These are phyloP conservation scores for Septoria linicola DNA, from an alignment of 2,329 filamentous ascomycete genomes.

Conservation along the genomic window DNA sequence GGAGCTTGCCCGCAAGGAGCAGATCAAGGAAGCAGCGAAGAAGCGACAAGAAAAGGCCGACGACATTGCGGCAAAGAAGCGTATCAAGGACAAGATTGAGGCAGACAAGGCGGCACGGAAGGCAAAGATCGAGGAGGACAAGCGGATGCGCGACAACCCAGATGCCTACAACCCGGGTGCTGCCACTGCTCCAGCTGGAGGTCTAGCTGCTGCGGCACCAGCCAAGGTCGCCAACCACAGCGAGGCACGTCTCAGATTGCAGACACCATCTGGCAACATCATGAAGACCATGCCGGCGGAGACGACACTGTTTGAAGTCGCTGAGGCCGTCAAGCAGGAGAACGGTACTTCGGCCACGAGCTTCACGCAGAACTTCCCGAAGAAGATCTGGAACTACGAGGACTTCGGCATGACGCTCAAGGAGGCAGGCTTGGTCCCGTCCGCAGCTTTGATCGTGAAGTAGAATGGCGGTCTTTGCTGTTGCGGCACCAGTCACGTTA, in stretches of 20 bases:
- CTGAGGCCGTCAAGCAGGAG: constrained; percentile 70
- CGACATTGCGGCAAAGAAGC: constrained; percentile 80
- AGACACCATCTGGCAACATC: constrained; percentile 72
- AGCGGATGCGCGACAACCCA: constrained; percentile 80
- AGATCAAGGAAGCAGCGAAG: constrained; percentile 82
- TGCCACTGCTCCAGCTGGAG: constrained; percentile 45
- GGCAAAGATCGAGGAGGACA: constrained; percentile 79
- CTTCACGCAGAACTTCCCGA: constrained; percentile 84
- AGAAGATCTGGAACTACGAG: constrained; percentile 67
- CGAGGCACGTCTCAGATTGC: constrained; percentile 78
- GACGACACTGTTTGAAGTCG: constrained; percentile 90
- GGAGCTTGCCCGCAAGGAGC: constrained; percentile 81
- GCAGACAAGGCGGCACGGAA: constrained; percentile 89
- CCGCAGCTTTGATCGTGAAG: constrained; percentile 64
- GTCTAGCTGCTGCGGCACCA: constrained; percentile 31
- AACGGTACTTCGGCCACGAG: constrained; percentile 67
- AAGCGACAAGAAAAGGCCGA: constrained; percentile 86
- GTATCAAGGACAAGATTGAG: constrained; percentile 90
- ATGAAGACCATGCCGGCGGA: constrained; percentile 86
- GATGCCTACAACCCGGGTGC: constrained; percentile 52
- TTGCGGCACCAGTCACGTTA: too few relatives aligned
- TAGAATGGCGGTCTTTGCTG: constrained; percentile 5
- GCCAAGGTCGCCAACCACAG: constrained; percentile 68
- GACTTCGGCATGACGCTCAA: constrained; percentile 91
- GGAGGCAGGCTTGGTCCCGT: constrained; percentile 86